These are phyloP conservation scores for Jaapia argillacea DNA, from an alignment of 768 basidiomycete genomes.

Conservation along the genomic window DNA sequence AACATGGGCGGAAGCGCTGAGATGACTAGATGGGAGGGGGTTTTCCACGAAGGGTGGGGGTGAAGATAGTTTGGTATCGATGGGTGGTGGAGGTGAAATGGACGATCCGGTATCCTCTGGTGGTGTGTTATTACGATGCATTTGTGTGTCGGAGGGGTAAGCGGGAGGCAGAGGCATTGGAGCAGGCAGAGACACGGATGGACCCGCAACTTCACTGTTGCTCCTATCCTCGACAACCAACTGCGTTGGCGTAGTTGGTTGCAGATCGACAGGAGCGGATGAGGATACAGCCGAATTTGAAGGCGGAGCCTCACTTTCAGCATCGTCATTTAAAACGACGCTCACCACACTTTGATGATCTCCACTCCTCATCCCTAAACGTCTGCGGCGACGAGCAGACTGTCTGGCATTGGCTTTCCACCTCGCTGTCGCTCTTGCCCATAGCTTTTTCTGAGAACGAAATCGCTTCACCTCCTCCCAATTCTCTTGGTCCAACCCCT, in stretches of 20 bases:
- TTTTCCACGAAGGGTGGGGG: neutral
- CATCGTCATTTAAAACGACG: neutral
- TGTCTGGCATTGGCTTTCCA: slow-evolving; percentile 60
- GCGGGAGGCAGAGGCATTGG: neutral
- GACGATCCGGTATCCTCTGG: too few species aligned
- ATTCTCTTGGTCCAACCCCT: slow-evolving; percentile 21
- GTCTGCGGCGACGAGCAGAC: slow-evolving; percentile 47
- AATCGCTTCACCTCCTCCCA: slow-evolving; percentile 26
- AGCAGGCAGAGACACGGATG: neutral
- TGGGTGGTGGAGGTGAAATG: neutral
- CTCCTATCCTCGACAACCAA: neutral
- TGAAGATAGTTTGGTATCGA: neutral
- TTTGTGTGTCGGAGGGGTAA: neutral
- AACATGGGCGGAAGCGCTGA: slow-evolving; percentile 18
- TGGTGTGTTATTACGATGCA: too few species aligned
- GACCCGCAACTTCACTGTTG: too few species aligned
- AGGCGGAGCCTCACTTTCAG: too few species aligned
- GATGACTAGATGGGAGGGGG: slow-evolving; percentile 1
- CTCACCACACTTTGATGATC: too few species aligned
- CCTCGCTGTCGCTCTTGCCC: slow-evolving; percentile 54
- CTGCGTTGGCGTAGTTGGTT: neutral
- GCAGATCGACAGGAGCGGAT: neutral
- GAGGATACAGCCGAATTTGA: neutral
- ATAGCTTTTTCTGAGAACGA: slow-evolving; percentile 44
- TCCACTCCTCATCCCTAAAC: neutral